Base-by-base conservation (phyloP, 352 stramenopile genomes). In the Pythium guiyangense region DNA sequence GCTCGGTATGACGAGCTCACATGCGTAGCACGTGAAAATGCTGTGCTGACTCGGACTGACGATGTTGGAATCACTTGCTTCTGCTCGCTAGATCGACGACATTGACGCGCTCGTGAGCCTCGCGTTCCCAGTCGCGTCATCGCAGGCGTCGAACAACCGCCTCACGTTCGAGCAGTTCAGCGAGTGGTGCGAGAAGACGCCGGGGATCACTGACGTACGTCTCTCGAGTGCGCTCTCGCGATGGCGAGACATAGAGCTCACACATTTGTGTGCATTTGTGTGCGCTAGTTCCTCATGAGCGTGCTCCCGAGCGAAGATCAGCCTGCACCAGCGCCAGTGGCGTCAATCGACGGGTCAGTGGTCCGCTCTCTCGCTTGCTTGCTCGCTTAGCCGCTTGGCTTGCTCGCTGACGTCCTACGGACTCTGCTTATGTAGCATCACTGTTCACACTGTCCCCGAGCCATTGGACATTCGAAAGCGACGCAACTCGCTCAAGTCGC, bases 141-240 rank as follows among this genome's bases (percentile, higher is more conserved):
- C 66, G 3, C 66, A 69, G 6, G 58, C 66, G 10, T 18, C 77
- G 3, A 84, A 71, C 22, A 82, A 67, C 37, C 76, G 78, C 2
- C 80, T 98, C 20, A 93, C 62, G 29, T 96, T 94, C 59, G 83
- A 96, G 10, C 74, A 95, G 51, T 96, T 97, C 60, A 80, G 75
- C 49, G 71, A 79, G 20, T 97, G 86, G 86, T 92, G 89, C 60
- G 78, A 92, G 49, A 73, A 67, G 56, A 94, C 81, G 6, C 85
- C 88, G 1, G 79, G 79, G 9, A 79, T 94, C 57, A 77, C 73
- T 1, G 84, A 90, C 37, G 84, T 94, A 64, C 40, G 72, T 49
- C 59, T 18, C 22, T 22, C 22, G 22, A 22, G 22, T 22, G 22
- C 22, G 9, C 1, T 37, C 25, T 11, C 14, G 26, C 26, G 20